Evolutionary conservation across 2,329 filamentous ascomycete genomes (phyloP).

Genomic region (Clonostachys solani): DNA sequence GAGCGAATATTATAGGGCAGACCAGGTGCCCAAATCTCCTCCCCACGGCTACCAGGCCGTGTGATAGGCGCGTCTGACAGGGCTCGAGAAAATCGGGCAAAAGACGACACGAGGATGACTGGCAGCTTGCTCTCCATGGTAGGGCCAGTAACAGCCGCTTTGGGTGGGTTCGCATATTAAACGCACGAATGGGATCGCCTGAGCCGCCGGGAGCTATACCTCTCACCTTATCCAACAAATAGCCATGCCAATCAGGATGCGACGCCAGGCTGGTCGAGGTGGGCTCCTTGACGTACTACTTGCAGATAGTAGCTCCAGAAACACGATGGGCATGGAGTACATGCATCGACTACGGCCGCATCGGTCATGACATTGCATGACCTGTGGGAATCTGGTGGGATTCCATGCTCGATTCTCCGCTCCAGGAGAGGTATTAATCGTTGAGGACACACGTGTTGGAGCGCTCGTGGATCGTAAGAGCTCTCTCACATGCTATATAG

Average conservation of each 20-base stretch:
- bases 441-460: background rate
- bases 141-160: background rate
- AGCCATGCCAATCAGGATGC: conserved; percentile 13
- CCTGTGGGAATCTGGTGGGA: too few relatives aligned
- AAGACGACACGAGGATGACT: background rate
- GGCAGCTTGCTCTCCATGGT: background rate
- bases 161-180: conserved; percentile 5
- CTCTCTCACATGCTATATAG: background rate
- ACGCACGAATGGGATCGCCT: conserved; percentile 18
- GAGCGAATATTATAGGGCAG: too few relatives aligned
- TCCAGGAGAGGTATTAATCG: too few relatives aligned
- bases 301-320: too few relatives aligned
- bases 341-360: too few relatives aligned
- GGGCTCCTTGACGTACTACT: too few relatives aligned
- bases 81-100: background rate
- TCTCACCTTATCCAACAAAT: conserved; percentile 3
- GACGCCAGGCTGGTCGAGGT: background rate
- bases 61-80: background rate
- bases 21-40: too few relatives aligned
- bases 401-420: too few relatives aligned
- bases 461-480: background rate
- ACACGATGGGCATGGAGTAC: too few relatives aligned
- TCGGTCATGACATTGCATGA: too few relatives aligned
- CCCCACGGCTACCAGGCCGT: too few relatives aligned
- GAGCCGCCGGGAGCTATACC: background rate